These are phyloP conservation scores for Stylosanthes scabra DNA, from an alignment of 331 rosid species.

Conservation along the genomic window DNA sequence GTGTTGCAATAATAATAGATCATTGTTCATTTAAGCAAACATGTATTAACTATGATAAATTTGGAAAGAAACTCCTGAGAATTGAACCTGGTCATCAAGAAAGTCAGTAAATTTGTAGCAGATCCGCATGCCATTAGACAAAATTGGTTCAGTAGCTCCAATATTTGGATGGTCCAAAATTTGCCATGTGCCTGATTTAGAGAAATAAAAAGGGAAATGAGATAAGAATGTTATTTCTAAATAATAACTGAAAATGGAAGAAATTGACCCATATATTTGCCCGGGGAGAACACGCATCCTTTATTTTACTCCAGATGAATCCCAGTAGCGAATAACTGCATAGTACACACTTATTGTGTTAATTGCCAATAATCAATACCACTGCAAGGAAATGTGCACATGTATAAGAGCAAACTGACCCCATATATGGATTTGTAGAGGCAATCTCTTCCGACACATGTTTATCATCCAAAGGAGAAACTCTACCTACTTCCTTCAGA, in stretches of 20 bases:
- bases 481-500: no score
- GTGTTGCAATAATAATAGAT: neutral
- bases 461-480: no score
- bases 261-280: constrained; percentile 23
- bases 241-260: constrained; percentile 23
- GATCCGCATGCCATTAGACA: no score
- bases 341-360: neutral
- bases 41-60: constrained; percentile 25
- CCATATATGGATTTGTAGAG: no score
- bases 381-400: constrained; percentile 27
- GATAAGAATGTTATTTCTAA: constrained; percentile 37
- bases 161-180: no score
- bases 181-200: no score
- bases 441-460: no score
- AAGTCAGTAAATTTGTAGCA: no score
- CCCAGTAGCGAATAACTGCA: constrained; percentile 8
- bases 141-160: no score
- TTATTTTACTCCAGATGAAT: constrained; percentile 23
- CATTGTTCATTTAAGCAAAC: constrained; percentile 51
- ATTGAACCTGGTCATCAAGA: no score
- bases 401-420: no score
- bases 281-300: constrained; percentile 25
- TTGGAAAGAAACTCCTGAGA: constrained; percentile 34
- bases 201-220: no score
- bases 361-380: constrained; percentile 24